phyloP scores from a whole-genome alignment of 371 early-diverging fungal species.

The Paraphysoderma sedebokerense region DNA sequence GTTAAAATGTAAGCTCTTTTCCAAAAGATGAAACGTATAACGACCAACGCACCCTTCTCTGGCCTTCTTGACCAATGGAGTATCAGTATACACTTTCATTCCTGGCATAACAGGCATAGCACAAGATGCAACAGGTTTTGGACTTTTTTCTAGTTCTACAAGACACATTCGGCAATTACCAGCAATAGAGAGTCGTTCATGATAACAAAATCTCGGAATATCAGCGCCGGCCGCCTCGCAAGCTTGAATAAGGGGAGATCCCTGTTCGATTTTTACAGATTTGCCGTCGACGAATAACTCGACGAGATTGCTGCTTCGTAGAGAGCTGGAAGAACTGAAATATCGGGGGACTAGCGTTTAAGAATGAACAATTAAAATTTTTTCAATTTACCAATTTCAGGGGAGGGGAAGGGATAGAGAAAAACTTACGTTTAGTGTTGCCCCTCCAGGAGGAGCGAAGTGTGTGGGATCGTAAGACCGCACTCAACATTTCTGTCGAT shows the following conservation, averaged over 20 bases:
- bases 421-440: too few relatives aligned
- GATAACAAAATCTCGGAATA: slow-evolving; percentile 95
- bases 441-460: too few relatives aligned
- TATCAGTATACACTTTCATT: slow-evolving; percentile 90
- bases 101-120: slow-evolving; percentile 94
- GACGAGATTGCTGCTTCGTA: slow-evolving; percentile 11
- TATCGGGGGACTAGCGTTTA: too few relatives aligned
- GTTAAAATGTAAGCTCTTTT: neutral
- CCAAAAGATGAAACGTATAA: neutral
- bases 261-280: slow-evolving; percentile 75
- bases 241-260: slow-evolving; percentile 91
- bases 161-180: slow-evolving; percentile 99
- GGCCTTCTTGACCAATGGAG: slow-evolving; percentile 86
- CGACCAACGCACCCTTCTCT: slow-evolving; percentile 73
- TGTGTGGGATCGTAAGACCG: too few relatives aligned
- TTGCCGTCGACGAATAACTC: slow-evolving; percentile 85
- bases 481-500: too few relatives aligned
- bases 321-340: too few relatives aligned
- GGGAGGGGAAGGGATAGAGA: too few relatives aligned
- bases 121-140: slow-evolving; percentile 92
- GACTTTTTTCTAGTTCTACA: slow-evolving; percentile 87
- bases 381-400: too few relatives aligned
- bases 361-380: too few relatives aligned
- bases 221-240: slow-evolving; percentile 78
- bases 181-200: slow-evolving; percentile 88